phyloP scores from a whole-genome alignment of 2,329 filamentous ascomycete genomes.

The Monosporascus ibericus region DNA sequence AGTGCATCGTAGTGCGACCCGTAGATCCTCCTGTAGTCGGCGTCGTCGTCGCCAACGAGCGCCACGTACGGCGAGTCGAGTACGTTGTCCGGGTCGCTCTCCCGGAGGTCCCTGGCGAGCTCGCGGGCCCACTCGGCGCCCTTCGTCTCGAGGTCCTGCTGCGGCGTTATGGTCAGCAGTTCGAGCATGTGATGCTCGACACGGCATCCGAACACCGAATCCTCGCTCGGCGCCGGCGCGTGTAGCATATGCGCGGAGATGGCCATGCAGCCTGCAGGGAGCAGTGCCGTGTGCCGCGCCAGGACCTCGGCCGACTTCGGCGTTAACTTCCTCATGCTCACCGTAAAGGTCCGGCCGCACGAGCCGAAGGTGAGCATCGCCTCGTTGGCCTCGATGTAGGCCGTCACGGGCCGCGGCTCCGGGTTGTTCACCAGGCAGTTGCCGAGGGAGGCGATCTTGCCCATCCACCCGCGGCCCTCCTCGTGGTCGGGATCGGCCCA shows the following conservation, averaged over 20 bases:
- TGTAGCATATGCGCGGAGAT: conserved; percentile 25
- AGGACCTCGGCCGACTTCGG: conserved; percentile 19
- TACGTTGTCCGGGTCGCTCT: conserved; percentile 19
- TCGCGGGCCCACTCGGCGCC: conserved; percentile 17
- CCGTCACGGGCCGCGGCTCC: conserved; percentile 12
- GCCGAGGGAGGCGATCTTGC: conserved; percentile 21
- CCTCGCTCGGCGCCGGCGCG: conserved; percentile 10
- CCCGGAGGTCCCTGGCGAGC: conserved; percentile 11
- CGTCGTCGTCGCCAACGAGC: conserved; percentile 18
- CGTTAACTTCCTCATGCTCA: conserved; percentile 18
- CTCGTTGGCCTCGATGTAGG: conserved; percentile 12
- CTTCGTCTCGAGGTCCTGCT: conserved; percentile 15
- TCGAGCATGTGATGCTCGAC: conserved; percentile 30
- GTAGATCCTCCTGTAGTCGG: conserved; percentile 23
- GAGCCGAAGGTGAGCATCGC: conserved; percentile 16
- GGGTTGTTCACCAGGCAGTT: conserved; percentile 23
- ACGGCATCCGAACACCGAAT: conserved; percentile 24
- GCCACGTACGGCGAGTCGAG: conserved; percentile 26
- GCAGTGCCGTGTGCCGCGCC: conserved; percentile 13
- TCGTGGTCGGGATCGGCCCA: conserved; percentile 28
- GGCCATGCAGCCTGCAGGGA: conserved; percentile 19
- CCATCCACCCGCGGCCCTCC: conserved; percentile 21
- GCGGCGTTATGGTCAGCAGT: conserved; percentile 21
- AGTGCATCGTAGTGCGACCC: conserved; percentile 19
- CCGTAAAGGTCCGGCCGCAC: conserved; percentile 14